Conservation (phyloP, 1,284 basidiomycete species). For the Singerocomus inundabilis region DNA sequence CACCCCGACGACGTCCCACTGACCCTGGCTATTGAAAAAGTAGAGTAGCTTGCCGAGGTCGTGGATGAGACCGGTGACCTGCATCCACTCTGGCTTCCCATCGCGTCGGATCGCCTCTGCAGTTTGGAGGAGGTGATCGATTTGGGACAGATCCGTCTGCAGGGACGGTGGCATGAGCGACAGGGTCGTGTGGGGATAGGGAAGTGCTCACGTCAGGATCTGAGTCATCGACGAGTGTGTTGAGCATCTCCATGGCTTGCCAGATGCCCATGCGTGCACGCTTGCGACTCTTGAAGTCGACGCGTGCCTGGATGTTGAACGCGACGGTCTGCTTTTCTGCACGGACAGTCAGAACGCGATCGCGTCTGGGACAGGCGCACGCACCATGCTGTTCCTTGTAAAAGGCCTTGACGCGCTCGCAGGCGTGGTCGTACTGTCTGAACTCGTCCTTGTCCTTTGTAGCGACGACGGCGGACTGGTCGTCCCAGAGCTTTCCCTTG, state of each 20-base stretch:
- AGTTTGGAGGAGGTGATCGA: slow-evolving; percentile 88
- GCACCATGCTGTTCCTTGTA: slow-evolving; percentile 85
- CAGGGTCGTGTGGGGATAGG: no score
- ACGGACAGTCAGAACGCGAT: slow-evolving; percentile 4
- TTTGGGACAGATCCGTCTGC: slow-evolving; percentile 78
- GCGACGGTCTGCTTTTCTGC: slow-evolving; percentile 85
- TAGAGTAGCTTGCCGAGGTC: slow-evolving; percentile 85
- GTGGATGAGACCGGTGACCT: slow-evolving; percentile 85
- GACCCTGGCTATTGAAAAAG: slow-evolving; percentile 80
- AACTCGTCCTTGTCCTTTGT: slow-evolving; percentile 79
- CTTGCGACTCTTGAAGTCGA: slow-evolving; percentile 64
- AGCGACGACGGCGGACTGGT: slow-evolving; percentile 63
- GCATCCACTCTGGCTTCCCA: slow-evolving; percentile 90
- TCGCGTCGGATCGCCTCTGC: slow-evolving; percentile 89
- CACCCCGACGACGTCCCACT: slow-evolving; percentile 91
- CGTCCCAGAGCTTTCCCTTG: slow-evolving; percentile 61
- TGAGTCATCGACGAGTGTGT: slow-evolving; percentile 86
- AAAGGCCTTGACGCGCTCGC: slow-evolving; percentile 84
- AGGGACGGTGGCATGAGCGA: no score
- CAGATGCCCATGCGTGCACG: slow-evolving; percentile 78
- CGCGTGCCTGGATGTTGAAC: slow-evolving; percentile 77
- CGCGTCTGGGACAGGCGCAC: slow-evolving; percentile 11
- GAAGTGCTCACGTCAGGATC: slow-evolving; percentile 71
- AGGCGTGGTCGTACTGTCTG: slow-evolving; percentile 74
- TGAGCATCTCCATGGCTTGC: slow-evolving; percentile 89